A percentile compares a stretch with the other conserved stretches of the same genome.
Evolutionary conservation across 805 yeast species (phyloP).

Genomic region (Suhomyces faveliae): DNA sequence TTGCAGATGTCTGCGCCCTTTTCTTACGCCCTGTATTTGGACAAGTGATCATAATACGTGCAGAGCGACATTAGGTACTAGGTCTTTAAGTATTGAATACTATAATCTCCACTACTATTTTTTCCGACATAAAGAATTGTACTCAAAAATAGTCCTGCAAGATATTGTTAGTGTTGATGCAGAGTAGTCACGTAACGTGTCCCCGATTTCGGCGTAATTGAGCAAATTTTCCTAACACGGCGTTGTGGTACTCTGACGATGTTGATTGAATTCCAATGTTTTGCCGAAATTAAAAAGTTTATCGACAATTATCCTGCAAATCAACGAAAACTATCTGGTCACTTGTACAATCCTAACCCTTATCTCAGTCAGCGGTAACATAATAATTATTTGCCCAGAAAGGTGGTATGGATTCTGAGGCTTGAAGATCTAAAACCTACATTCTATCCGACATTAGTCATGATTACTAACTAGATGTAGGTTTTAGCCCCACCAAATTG

Average conservation of each 20-base stretch:
- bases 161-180: background rate
- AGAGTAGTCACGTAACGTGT: background rate
- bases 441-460: background rate
- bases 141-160: background rate
- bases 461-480: background rate
- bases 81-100: background rate
- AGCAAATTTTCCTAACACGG: background rate
- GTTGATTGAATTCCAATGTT: background rate
- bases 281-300: constrained; percentile 5
- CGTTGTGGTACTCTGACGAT: background rate
- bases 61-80: background rate
- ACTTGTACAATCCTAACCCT: background rate
- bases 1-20: background rate
- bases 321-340: background rate
- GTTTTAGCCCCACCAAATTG: background rate
- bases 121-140: background rate
- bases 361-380: background rate
- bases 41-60: background rate
- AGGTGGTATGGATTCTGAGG: background rate
- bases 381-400: background rate
- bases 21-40: background rate
- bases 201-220: background rate
- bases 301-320: background rate
- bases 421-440: background rate
- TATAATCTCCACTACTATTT: background rate